Evolutionary conservation across 192 early-diverging fungal species (phyloP).

Genomic region (Coemansia sp.): DNA sequence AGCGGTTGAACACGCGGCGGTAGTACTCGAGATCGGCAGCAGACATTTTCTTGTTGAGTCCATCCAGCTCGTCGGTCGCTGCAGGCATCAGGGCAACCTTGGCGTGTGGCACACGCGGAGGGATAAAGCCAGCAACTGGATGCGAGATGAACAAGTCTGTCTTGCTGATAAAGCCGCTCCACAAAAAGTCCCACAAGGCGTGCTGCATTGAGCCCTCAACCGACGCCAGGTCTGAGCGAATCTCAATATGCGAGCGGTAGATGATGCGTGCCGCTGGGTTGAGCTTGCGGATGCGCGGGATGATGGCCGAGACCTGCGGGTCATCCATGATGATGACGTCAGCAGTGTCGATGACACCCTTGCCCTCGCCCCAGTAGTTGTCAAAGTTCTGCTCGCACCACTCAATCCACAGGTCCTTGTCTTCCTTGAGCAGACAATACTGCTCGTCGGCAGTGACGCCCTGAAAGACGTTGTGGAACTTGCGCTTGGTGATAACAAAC

Average conservation of each 20-base stretch:
- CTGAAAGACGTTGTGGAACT: slow-evolving; percentile 87
- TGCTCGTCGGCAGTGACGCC: slow-evolving; percentile 67
- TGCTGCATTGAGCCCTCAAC: slow-evolving; percentile 66
- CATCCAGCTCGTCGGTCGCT: slow-evolving; percentile 76
- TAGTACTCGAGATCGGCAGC: slow-evolving; percentile 62
- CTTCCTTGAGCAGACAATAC: slow-evolving; percentile 54
- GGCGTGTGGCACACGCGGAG: slow-evolving; percentile 64
- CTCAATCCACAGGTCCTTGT: slow-evolving; percentile 62
- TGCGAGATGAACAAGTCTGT: slow-evolving; percentile 79
- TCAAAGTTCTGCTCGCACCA: slow-evolving; percentile 73
- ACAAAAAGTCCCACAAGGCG: slow-evolving; percentile 75
- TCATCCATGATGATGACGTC: slow-evolving; percentile 90
- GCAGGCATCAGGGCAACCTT: slow-evolving; percentile 73
- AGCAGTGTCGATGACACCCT: slow-evolving; percentile 64
- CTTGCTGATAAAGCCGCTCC: slow-evolving; percentile 65
- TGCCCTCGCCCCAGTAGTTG: slow-evolving; percentile 68
- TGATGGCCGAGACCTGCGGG: slow-evolving; percentile 79
- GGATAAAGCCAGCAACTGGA: slow-evolving; percentile 73
- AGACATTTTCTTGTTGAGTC: slow-evolving; percentile 73
- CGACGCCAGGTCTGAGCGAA: slow-evolving; percentile 70
- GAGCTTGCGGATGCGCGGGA: slow-evolving; percentile 72
- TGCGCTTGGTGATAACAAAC: slow-evolving; percentile 85
- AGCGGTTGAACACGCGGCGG: slow-evolving; percentile 76
- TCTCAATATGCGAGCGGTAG: slow-evolving; percentile 84
- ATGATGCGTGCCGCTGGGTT: slow-evolving; percentile 70